These are phyloP conservation scores for Phoma sp. DNA, from an alignment of 2,329 filamentous ascomycete genomes.

Conservation along the genomic window DNA sequence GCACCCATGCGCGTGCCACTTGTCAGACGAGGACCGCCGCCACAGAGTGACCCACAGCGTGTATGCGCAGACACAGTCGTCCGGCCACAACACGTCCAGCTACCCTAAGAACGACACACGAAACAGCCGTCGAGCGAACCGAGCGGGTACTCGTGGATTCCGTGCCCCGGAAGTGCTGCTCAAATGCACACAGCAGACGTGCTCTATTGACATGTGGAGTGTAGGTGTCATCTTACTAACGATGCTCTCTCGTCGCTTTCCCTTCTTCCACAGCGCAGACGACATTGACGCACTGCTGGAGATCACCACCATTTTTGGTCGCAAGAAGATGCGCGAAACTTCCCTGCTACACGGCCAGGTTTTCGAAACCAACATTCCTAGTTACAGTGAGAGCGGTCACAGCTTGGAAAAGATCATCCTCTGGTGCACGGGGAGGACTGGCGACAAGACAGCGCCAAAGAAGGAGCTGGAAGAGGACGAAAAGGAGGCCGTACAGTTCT, in stretches of 20 bases:
- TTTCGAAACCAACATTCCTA: slow-evolving; percentile 92
- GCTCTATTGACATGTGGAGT: slow-evolving; percentile 94
- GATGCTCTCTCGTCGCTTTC: slow-evolving; percentile 87
- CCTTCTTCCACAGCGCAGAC: slow-evolving; percentile 98
- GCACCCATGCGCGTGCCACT: slow-evolving; percentile 82
- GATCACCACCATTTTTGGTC: slow-evolving; percentile 93
- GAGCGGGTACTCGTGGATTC: slow-evolving; percentile 93
- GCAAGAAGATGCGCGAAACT: slow-evolving; percentile 79
- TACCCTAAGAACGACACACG: slow-evolving; percentile 92
- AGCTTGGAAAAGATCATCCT: slow-evolving; percentile 91
- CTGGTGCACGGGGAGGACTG: slow-evolving; percentile 85
- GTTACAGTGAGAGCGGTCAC: slow-evolving; percentile 84
- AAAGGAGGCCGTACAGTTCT: slow-evolving; percentile 73
- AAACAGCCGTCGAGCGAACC: slow-evolving; percentile 87
- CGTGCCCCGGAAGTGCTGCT: slow-evolving; percentile 95
- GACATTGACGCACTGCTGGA: slow-evolving; percentile 98
- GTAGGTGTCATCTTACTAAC: slow-evolving; percentile 97
- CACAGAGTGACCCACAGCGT: slow-evolving; percentile 60
- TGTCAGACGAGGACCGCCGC: slow-evolving; percentile 67
- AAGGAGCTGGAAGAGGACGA: slow-evolving; percentile 70
- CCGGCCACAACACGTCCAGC: slow-evolving; percentile 57
- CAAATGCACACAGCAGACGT: slow-evolving; percentile 95
- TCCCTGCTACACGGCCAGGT: slow-evolving; percentile 87
- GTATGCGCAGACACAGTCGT: slow-evolving; percentile 62
- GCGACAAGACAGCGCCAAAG: slow-evolving; percentile 54